Evolutionary conservation across 768 basidiomycete species (phyloP).

Genomic region (Lyophyllum decastes): DNA sequence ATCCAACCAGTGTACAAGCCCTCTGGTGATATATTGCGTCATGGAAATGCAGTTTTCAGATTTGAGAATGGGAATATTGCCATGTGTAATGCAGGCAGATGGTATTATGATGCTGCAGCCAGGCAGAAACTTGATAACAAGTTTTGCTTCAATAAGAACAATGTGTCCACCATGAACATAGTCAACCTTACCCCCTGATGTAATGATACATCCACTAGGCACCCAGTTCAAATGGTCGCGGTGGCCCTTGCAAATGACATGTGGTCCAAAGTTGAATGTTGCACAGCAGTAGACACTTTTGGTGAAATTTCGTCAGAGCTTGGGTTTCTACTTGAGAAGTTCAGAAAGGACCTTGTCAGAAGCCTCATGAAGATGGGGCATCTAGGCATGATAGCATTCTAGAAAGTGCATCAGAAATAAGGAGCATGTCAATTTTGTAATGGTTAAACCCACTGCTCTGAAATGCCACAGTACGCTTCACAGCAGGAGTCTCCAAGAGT

Average conservation of each 20-base stretch:
- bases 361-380: not conserved
- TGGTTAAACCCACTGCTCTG: not conserved
- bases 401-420: not conserved
- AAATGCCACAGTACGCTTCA: not conserved
- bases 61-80: not conserved
- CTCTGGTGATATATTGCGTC: not conserved
- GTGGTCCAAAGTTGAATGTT: not conserved
- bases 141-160: not conserved
- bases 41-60: not conserved
- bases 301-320: not conserved
- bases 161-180: not conserved
- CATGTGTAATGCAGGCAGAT: not conserved
- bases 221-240: not conserved
- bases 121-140: not conserved
- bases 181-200: not conserved
- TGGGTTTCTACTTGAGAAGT: not conserved
- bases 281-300: not conserved
- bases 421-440: not conserved
- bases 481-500: not conserved
- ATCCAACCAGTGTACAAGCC: not conserved
- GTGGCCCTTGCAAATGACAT: not conserved
- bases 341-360: not conserved
- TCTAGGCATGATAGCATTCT: not conserved
- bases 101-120: not conserved
- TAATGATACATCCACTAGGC: not conserved